phyloP scores from a whole-genome alignment of 345 rosid genomes.

The Diplotaxis tenuifolia region DNA sequence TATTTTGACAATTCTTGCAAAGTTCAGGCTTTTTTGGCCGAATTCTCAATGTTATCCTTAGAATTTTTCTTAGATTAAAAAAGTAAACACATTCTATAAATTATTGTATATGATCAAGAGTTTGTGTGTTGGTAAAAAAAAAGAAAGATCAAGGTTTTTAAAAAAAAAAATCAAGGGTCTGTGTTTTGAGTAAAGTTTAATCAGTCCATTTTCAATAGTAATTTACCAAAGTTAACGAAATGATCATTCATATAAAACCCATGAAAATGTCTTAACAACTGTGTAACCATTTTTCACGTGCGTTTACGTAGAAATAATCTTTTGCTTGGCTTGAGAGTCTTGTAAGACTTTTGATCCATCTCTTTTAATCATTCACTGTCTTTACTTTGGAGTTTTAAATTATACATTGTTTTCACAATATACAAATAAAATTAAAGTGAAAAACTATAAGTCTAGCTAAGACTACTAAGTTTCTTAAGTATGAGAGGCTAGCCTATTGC shows the following conservation, averaged over 20 bases:
- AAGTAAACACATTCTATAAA: background rate
- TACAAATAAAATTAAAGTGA: background rate
- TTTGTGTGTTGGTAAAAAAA: too few species aligned
- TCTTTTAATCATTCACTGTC: slow-evolving; percentile 18
- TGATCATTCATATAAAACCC: background rate
- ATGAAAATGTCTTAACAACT: background rate
- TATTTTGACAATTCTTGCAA: too few species aligned
- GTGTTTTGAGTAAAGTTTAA: background rate
- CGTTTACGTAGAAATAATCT: slow-evolving; percentile 6
- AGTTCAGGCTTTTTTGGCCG: too few species aligned
- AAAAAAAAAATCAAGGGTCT: background rate
- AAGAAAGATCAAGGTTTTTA: too few species aligned
- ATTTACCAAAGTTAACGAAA: background rate
- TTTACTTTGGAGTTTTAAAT: slow-evolving; percentile 24
- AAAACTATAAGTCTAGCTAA: slow-evolving; percentile 20
- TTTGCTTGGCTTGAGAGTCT: slow-evolving; percentile 30
- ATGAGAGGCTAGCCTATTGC: slow-evolving; percentile 4
- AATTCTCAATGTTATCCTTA: too few species aligned
- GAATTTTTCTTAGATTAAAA: background rate
- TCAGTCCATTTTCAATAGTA: background rate
- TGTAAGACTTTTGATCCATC: slow-evolving; percentile 28
- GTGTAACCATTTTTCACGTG: slow-evolving; percentile 2
- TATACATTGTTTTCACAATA: background rate
- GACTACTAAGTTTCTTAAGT: slow-evolving; percentile 35
- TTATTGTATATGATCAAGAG: background rate